These are phyloP conservation scores for Cantharellus cinnabarinus DNA, from an alignment of 768 basidiomycete genomes.

Conservation along the genomic window DNA sequence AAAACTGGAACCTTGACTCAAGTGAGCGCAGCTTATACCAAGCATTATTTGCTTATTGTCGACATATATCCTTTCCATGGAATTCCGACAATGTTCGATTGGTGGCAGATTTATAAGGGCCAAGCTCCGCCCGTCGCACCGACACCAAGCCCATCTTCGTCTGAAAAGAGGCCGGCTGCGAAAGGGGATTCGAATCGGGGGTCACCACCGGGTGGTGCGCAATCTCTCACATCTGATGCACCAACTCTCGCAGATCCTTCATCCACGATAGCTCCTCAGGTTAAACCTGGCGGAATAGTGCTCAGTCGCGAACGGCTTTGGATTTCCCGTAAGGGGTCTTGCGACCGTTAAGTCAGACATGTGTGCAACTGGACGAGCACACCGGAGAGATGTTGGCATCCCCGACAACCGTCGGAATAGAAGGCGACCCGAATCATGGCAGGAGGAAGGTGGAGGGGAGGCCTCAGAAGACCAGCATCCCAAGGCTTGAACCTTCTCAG, in stretches of 20 bases:
- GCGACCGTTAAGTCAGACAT: too few species aligned
- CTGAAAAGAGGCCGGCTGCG: too few species aligned
- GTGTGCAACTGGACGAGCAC: too few species aligned
- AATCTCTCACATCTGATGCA: slow-evolving; percentile 13
- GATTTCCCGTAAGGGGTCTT: too few species aligned
- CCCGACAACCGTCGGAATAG: too few species aligned
- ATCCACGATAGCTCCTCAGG: not conserved
- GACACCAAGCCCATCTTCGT: not conserved
- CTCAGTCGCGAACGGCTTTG: too few species aligned
- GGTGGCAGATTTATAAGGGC: slow-evolving; percentile 65
- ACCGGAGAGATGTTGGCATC: too few species aligned
- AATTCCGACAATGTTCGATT: slow-evolving; percentile 84
- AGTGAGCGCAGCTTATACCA: slow-evolving; percentile 21
- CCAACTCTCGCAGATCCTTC: not conserved
- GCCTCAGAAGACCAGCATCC: too few species aligned
- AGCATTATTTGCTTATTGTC: not conserved
- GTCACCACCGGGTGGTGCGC: slow-evolving; percentile 15
- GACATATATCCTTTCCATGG: slow-evolving; percentile 31
- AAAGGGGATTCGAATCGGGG: not conserved
- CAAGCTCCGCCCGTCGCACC: slow-evolving; percentile 24
- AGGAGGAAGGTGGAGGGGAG: too few species aligned
- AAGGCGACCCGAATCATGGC: too few species aligned
- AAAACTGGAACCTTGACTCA: slow-evolving; percentile 96
- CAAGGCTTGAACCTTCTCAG: too few species aligned
- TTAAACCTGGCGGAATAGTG: not conserved